Base-by-base conservation (phyloP, 257 asterid species). In the Primulina tabacum region DNA sequence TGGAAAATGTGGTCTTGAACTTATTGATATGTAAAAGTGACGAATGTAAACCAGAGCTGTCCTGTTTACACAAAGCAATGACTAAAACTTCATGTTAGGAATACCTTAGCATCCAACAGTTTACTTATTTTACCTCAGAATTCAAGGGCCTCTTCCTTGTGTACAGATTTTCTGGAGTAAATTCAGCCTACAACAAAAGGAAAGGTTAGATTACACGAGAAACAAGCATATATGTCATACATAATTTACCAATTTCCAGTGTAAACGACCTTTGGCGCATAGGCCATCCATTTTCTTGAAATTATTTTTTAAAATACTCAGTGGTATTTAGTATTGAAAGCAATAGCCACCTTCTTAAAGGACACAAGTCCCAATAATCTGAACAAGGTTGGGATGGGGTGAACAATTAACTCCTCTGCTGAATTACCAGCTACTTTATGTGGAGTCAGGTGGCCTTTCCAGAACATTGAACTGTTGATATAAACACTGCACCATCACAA, bases 331-430 rank as follows among this genome's bases (percentile, higher is more conserved):
- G 26, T 24, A 24, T 24, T 24, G 26, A 24, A 24, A 24, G 26
- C 26, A 24, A 24, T 24, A 24, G 26, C 1, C 79, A 87, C 99
- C 97, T 85, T 90, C 85, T 86, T 85, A 71, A 87, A 90, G 68
- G 97, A 97, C 65, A 77, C 79, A 71, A 93, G 84, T 67, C 95
- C 95, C 28, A 93, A 83, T 80, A 93, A 84, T 60, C 82, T 88
- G 79, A 90, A 89, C 79, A 93, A 77, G 60, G 96, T 78, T 37
- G 99, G 97, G 58, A 93, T 92, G 71, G 99, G 97, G 62, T 90
- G 90, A 72, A 87, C 76, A 79, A 85, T 78, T 40, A 96, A 86
- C 43, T 85, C 96, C 76, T 86, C 96, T 1, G 83, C 74, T 8
- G 85, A 84, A 79, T 76, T 85, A 75, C 80, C 79, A 69, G 92